Conservation (phyloP, 148 eudicot genomes). For the Silene conica region DNA sequence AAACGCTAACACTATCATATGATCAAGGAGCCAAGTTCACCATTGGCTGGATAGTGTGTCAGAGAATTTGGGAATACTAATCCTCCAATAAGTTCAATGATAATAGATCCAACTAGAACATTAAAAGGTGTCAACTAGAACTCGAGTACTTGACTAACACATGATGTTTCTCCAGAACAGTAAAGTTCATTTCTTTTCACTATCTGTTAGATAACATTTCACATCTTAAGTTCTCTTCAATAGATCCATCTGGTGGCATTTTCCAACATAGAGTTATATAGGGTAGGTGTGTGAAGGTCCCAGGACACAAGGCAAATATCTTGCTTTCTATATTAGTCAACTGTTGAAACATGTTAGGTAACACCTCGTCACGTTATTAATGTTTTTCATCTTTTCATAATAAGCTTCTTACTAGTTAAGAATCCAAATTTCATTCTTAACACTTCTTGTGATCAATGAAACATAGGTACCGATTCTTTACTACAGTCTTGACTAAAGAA, state of each 20-base stretch:
- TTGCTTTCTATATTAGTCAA: neutral
- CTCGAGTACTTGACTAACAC: neutral
- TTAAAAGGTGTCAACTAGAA: neutral
- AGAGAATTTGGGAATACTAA: neutral
- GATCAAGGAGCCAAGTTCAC: neutral
- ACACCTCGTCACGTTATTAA: neutral
- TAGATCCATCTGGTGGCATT: neutral
- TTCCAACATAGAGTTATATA: neutral
- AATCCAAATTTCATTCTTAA: neutral
- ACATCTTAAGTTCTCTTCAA: neutral
- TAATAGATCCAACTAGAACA: neutral
- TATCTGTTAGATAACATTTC: neutral
- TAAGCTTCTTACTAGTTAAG: neutral
- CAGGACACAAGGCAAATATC: neutral
- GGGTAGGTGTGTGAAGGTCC: neutral
- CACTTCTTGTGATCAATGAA: neutral
- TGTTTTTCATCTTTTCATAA: neutral
- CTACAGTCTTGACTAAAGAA: neutral
- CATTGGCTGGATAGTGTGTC: neutral
- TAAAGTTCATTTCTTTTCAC: neutral
- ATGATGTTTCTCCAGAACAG: neutral
- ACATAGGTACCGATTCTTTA: conserved; percentile 5
- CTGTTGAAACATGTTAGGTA: neutral
- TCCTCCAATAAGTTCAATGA: neutral
- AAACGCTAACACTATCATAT: neutral